A percentile compares a stretch with the other conserved stretches of the same genome.
These are phyloP conservation scores for Phytophthora pistaciae DNA, from an alignment of 352 stramenopile species.

Conservation along the genomic window DNA sequence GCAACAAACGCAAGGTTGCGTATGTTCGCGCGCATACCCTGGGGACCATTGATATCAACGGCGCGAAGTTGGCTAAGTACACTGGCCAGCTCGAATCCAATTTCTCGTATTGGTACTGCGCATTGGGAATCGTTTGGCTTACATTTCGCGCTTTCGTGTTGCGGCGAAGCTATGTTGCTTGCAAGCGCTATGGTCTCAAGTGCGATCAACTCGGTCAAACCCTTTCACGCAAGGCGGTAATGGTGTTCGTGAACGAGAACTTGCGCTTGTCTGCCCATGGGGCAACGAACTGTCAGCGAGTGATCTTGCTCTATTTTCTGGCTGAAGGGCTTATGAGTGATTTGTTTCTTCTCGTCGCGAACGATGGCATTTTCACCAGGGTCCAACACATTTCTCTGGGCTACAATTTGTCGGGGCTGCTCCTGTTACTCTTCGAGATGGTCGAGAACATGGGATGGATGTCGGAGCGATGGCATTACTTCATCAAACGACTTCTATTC, in stretches of 20 bases:
- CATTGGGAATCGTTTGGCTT: slow-evolving; percentile 14
- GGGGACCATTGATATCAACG: slow-evolving; percentile 23
- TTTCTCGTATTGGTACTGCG: slow-evolving; percentile 18
- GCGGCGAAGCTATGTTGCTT: slow-evolving; percentile 5
- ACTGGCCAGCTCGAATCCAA: neutral
- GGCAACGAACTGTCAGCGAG: slow-evolving; percentile 23
- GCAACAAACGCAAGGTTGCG: neutral
- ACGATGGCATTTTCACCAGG: slow-evolving; percentile 18
- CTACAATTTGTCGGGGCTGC: slow-evolving; percentile 32
- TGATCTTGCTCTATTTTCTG: slow-evolving; percentile 23
- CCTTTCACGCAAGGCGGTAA: slow-evolving; percentile 1
- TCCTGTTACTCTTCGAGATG: slow-evolving; percentile 29
- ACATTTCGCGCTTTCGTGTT: slow-evolving; percentile 11
- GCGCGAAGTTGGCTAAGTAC: slow-evolving; percentile 8
- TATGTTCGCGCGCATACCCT: slow-evolving; percentile 3
- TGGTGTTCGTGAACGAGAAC: slow-evolving; percentile 16
- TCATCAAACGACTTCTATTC: slow-evolving; percentile 22
- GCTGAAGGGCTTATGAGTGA: slow-evolving; percentile 31
- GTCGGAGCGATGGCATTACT: neutral
- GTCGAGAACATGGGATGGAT: slow-evolving; percentile 19
- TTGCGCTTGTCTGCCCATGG: slow-evolving; percentile 13
- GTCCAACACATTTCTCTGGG: slow-evolving; percentile 29
- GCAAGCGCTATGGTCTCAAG: slow-evolving; percentile 5
- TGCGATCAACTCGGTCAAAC: slow-evolving; percentile 4
- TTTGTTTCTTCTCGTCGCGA: slow-evolving; percentile 26